Base-by-base conservation (phyloP, 1,284 basidiomycete species). In the Hymenochaete sp. region DNA sequence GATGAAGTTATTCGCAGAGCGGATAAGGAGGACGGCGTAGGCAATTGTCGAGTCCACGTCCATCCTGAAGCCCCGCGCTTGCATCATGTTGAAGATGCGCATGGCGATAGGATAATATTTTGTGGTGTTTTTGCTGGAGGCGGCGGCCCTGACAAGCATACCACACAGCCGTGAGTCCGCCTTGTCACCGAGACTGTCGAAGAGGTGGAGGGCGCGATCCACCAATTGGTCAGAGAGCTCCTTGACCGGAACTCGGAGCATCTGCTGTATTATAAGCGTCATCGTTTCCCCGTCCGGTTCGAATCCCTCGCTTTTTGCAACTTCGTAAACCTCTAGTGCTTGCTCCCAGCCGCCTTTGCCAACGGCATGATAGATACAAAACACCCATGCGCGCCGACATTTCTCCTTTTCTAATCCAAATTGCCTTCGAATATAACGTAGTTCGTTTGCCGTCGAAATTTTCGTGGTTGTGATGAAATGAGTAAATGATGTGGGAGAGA, bases 11-110 rank as follows among this genome's bases (percentile, higher is more conserved):
- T 65, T 56, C 1, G 77, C 66, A 11, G 65, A 61, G 13, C 71
- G 68, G 72, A 89, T 83, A 40, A 76, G 69, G 35, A 81, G 60
- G 42, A 80, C 67, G 29, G 79, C 68, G 36, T 79, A 61, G 2
- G 76, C 71, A 7, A 73, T 66, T 16, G 73, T 62, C 10, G 68
- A 68, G 55, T 67, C 56, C 35, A 59, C 55, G 29, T 66, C 62
- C 44, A 69, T 57, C 1, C 53, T 40, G 18, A 71, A 53, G 9
- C 57, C 51, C 11, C 61, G 63, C 3, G 51, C 51, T 7, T 58
- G 57, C 60, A 74, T 66, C 47, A 86, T 79, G 26, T 73, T 65
- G 18, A 87, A 57, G 24, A 89, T 64, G 2, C 67, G 60, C 31
- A 73, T 56, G 0, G 75, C 72, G 2, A 67, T 56, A 3, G 67